These are phyloP conservation scores for Poronia punctata DNA, from an alignment of 495 filamentous ascomycete species.

Conservation along the genomic window DNA sequence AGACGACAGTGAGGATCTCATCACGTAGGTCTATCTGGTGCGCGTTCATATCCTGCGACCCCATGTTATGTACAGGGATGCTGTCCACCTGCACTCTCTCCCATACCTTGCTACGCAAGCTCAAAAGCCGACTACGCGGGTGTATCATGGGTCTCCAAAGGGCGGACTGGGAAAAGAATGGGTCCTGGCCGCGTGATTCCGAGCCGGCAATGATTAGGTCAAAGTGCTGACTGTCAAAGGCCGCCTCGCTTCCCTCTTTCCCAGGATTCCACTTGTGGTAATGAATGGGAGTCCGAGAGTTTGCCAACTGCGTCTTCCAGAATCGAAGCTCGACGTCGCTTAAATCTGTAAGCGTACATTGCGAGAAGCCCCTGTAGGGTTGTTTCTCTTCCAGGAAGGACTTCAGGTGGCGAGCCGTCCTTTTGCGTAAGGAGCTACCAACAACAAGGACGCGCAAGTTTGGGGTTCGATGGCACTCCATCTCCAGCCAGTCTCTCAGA, in stretches of 20 bases:
- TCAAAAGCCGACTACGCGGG: not conserved
- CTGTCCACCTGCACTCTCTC: not conserved
- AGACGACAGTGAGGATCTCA: not conserved
- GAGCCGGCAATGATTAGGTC: not conserved
- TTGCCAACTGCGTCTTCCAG: not conserved
- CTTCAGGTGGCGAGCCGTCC: not conserved
- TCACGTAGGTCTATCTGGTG: not conserved
- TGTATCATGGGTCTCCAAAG: not conserved
- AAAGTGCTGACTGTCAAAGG: not conserved
- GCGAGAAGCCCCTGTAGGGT: not conserved
- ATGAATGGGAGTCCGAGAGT: not conserved
- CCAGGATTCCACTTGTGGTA: not conserved
- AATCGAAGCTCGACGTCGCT: not conserved
- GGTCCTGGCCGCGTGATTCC: not conserved
- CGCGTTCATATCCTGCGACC: not conserved
- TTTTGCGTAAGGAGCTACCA: not conserved
- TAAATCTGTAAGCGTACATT: not conserved
- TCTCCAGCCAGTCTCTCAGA: slow-evolving; percentile 1
- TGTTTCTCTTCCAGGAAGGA: not conserved
- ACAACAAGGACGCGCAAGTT: not conserved
- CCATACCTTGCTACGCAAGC: not conserved
- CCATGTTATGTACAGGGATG: not conserved
- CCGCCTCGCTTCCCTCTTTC: not conserved
- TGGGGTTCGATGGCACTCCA: not conserved
- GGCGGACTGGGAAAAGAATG: not conserved